A percentile compares a stretch with the other conserved stretches of the same genome.
Conservation (phyloP, 2,329 filamentous ascomycete species). For the Phyllosticta capitalensis region DNA sequence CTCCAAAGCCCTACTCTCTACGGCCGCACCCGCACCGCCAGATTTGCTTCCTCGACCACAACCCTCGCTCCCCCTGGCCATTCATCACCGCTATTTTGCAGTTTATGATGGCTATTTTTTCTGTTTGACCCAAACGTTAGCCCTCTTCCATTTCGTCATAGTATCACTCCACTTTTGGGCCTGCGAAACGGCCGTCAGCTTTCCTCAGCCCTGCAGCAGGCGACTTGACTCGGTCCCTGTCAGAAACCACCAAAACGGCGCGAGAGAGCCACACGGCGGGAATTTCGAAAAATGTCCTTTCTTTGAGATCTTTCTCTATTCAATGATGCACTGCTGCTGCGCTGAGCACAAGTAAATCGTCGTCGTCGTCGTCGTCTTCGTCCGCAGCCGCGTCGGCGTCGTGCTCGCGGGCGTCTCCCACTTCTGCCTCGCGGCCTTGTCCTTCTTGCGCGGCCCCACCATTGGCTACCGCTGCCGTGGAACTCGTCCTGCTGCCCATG, state of each 20-base stretch:
- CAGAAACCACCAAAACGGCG: neutral
- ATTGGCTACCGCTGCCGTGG: conserved; percentile 1
- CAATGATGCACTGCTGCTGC: neutral
- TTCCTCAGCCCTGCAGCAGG: neutral
- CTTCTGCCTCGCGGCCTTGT: neutral
- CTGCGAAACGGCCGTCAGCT: neutral
- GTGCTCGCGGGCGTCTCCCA: neutral
- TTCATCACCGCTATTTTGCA: neutral
- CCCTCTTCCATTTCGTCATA: too few relatives aligned
- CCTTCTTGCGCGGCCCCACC: neutral
- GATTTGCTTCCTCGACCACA: too few relatives aligned
- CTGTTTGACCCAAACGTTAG: too few relatives aligned
- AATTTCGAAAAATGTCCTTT: neutral
- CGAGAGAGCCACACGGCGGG: neutral
- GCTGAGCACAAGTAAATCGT: neutral
- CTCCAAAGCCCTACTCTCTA: neutral
- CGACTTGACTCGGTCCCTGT: neutral
- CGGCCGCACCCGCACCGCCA: neutral
- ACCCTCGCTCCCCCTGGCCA: neutral
- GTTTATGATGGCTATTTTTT: too few relatives aligned
- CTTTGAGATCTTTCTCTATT: neutral
- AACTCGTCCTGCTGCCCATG: conserved; percentile 7
- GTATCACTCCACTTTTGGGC: too few relatives aligned
- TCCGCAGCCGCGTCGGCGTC: neutral
- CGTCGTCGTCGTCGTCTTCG: conserved; percentile 3